Base-by-base conservation (phyloP, 2,329 filamentous ascomycete genomes). In the Lizonia empirigonia region DNA sequence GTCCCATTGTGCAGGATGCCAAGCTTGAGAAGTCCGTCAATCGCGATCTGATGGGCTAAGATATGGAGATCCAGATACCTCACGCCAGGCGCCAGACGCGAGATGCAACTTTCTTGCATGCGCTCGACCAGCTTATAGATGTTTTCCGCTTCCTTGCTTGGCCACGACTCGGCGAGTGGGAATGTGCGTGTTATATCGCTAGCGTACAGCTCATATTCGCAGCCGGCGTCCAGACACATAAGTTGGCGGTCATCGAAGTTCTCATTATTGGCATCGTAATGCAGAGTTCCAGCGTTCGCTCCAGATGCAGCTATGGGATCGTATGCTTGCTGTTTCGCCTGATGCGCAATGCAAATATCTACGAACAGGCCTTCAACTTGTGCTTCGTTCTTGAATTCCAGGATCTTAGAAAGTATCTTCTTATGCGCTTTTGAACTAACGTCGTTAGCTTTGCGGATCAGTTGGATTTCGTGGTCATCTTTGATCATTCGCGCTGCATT, bases 141-240 rank as follows among this genome's bases (percentile, higher is more conserved):
- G 8, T 84, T 82, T 38, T 82, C 81, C 1, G 87, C 86, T 69
- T 93, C 88, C 12, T 79, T 71, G 0, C 84, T 83, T 61, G 76
- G 75, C 78, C 91, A 96, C 0, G 76, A 76, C 5, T 89, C 89
- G 12, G 81, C 82, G 18, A 97, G 76, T 4, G 93, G 93, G 59
- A 97, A 85, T 0, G 92, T 94, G 29, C 93, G 85, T 0, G 94
- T 97, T 22, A 97, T 85, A 72, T 97, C 93, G 50, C 88, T 89
- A 23, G 91, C 91, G 71, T 99, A 97, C 62, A 88, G 87, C 39
- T 85, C 77, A 74, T 86, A 96, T 73, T 97, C 93, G 59, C 86
- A 88, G 2, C 91, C 92, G 1, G 93, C 92, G 69, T 99, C 93
- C 4, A 99, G 78, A 16, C 95, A 86, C 24, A 97, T 77, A 23